A percentile compares a stretch with the other conserved stretches of the same genome.
Evolutionary conservation across 345 rosid genomes (phyloP).

Genomic region (Lepidium aucheri): DNA sequence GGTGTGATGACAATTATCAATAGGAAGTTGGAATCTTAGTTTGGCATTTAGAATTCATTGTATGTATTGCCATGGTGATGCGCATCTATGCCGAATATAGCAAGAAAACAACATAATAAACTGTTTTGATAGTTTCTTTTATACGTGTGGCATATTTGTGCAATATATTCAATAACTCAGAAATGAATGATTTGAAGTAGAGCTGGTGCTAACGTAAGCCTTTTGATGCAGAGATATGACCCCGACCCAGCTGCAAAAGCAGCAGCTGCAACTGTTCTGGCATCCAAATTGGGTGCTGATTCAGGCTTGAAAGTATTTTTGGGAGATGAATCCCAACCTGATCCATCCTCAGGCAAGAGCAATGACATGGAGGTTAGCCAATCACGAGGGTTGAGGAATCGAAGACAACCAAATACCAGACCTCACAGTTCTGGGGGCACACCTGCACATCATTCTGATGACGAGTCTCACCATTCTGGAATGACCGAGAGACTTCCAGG

Average conservation of each 20-base stretch:
- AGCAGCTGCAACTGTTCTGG: constrained; percentile 93
- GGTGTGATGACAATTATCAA: not conserved
- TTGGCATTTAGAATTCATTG: not conserved
- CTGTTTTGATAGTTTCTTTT: not conserved
- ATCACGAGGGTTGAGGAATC: constrained; percentile 61
- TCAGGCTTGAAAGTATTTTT: constrained; percentile 74
- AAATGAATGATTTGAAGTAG: not conserved
- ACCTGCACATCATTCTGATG: constrained; percentile 31
- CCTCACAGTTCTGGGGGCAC: constrained; percentile 46
- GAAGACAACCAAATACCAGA: constrained; percentile 48
- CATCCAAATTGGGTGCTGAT: constrained; percentile 91
- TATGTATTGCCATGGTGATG: not conserved
- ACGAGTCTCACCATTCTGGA: constrained; percentile 35
- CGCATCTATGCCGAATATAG: not conserved
- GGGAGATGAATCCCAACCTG: constrained; percentile 51
- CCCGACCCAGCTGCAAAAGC: constrained; percentile 98
- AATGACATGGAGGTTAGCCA: constrained; percentile 53
- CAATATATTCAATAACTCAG: not conserved
- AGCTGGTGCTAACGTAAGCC: constrained; percentile 11
- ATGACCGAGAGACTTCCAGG: constrained; percentile 28
- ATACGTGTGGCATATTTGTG: not conserved
- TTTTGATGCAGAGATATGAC: constrained; percentile 70
- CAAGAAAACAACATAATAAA: not conserved
- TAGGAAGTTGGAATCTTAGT: not conserved
- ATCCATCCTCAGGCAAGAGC: constrained; percentile 53